Evolutionary conservation across 192 early-diverging fungal genomes (phyloP).

Genomic region (Gryganskiella cystojenkinii): DNA sequence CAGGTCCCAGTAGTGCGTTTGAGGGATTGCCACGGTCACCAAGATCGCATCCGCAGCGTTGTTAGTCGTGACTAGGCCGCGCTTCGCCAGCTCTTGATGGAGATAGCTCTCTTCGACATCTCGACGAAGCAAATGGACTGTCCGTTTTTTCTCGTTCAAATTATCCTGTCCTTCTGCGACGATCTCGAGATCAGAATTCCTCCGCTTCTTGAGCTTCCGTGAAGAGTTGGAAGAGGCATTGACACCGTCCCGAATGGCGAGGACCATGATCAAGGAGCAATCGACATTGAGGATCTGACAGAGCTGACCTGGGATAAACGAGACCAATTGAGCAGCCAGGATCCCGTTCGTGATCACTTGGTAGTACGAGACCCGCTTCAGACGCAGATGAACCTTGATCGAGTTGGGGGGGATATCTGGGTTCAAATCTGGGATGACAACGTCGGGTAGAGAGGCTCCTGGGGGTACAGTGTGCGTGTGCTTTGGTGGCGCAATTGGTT

Average conservation of each 20-base stretch:
- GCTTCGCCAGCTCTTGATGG: conserved; percentile 2
- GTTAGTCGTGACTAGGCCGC: conserved; percentile 16
- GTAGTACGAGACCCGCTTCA: conserved; percentile 36
- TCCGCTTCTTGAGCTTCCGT: background rate
- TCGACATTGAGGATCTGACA: conserved; percentile 6
- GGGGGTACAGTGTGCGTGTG: conserved; percentile 7
- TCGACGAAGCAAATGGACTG: background rate
- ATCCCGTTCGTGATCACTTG: conserved; percentile 50
- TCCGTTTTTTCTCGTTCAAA: too few species aligned
- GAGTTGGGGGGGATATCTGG: conserved; percentile 24
- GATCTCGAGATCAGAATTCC: background rate
- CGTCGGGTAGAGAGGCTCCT: conserved; percentile 34
- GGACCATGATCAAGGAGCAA: conserved; percentile 10
- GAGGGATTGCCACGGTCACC: conserved; percentile 25
- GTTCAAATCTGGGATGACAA: conserved; percentile 39
- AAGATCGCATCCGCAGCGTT: conserved; percentile 30
- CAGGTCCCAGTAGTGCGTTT: conserved; percentile 18
- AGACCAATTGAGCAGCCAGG: conserved; percentile 42
- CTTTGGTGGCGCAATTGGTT: conserved; percentile 23
- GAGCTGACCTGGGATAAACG: conserved; percentile 35
- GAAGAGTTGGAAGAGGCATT: background rate
- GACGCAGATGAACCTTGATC: conserved; percentile 27
- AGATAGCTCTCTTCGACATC: background rate
- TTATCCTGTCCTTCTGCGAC: too few species aligned
- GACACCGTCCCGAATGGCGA: conserved; percentile 39